Conservation (phyloP, 1,284 basidiomycete genomes). For the Leccinum pachyderme region DNA sequence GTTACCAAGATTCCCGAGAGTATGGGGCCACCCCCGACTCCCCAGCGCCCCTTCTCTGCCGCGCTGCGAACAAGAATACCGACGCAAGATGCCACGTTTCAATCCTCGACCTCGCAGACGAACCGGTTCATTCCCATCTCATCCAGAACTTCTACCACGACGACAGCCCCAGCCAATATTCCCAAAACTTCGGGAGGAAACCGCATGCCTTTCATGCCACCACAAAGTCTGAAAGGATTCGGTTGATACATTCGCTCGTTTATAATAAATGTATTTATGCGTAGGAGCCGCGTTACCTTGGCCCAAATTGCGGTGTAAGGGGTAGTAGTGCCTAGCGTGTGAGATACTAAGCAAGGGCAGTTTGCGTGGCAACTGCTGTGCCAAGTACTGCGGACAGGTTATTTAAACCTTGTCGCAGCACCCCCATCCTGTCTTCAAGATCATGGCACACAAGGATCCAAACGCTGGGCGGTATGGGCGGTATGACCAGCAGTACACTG, state of each 20-base stretch:
- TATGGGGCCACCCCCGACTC: conserved; percentile 30
- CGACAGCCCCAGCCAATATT: conserved; percentile 5
- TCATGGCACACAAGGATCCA: conserved; percentile 51
- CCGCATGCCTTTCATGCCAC: conserved; percentile 47
- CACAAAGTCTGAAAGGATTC: conserved; percentile 25
- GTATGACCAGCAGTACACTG: conserved; percentile 38
- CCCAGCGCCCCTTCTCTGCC: conserved; percentile 31
- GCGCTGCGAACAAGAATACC: conserved; percentile 19
- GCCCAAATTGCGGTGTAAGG: neutral
- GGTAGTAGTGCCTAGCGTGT: conserved; percentile 8
- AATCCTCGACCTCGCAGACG: conserved; percentile 19
- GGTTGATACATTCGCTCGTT: conserved; percentile 21
- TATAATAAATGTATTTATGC: conserved; percentile 2
- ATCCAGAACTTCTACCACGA: conserved; percentile 11
- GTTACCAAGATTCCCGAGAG: conserved; percentile 8
- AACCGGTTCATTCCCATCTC: conserved; percentile 31
- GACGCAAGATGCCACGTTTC: conserved; percentile 12
- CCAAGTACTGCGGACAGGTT: conserved; percentile 5
- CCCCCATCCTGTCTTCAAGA: conserved; percentile 1
- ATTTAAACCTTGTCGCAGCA: conserved; percentile 21
- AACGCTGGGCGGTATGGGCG: conserved; percentile 42
- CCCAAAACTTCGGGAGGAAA: conserved; percentile 36
- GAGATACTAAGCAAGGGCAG: conserved; percentile 3
- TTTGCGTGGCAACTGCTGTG: conserved; percentile 3
- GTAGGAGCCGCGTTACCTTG: neutral